Conservation (phyloP, 179 eudicot species). For the Beta corolliflora region DNA sequence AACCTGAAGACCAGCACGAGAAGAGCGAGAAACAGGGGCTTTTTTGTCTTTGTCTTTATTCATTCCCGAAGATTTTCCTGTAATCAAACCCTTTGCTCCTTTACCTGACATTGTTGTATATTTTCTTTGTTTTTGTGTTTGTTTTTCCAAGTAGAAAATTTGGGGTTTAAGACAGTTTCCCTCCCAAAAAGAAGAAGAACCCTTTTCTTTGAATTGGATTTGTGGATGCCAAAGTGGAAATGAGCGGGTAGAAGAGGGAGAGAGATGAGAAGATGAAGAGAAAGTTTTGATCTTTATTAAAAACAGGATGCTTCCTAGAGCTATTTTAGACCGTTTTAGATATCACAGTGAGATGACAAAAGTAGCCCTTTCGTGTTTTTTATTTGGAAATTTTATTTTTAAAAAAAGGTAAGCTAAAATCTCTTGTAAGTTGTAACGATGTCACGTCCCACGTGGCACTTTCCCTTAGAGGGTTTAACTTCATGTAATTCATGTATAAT, state of each 20-base stretch:
- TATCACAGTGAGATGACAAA: too few species aligned
- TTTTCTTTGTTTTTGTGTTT: neutral
- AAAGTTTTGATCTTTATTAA: neutral
- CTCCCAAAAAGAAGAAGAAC: constrained; percentile 13
- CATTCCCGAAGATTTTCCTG: constrained; percentile 36
- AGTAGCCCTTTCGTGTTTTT: too few species aligned
- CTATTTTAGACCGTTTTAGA: too few species aligned
- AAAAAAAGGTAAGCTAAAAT: too few species aligned
- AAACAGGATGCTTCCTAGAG: too few species aligned
- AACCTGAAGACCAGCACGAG: constrained; percentile 66
- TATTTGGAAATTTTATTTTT: too few species aligned
- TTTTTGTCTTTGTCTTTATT: constrained; percentile 61
- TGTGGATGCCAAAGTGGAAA: constrained; percentile 2
- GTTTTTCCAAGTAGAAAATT: neutral
- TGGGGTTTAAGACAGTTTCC: constrained; percentile 1
- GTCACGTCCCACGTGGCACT: too few species aligned
- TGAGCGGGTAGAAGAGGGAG: constrained; percentile 5
- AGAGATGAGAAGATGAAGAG: neutral
- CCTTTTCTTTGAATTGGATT: constrained; percentile 8
- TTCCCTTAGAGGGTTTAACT: too few species aligned
- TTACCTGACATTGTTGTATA: constrained; percentile 52
- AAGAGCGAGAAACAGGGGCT: constrained; percentile 52
- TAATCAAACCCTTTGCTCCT: constrained; percentile 59
- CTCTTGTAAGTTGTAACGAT: too few species aligned
- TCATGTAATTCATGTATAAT: too few species aligned